phyloP scores from a whole-genome alignment of 371 early-diverging fungal genomes.

The Mortierella sp. region DNA sequence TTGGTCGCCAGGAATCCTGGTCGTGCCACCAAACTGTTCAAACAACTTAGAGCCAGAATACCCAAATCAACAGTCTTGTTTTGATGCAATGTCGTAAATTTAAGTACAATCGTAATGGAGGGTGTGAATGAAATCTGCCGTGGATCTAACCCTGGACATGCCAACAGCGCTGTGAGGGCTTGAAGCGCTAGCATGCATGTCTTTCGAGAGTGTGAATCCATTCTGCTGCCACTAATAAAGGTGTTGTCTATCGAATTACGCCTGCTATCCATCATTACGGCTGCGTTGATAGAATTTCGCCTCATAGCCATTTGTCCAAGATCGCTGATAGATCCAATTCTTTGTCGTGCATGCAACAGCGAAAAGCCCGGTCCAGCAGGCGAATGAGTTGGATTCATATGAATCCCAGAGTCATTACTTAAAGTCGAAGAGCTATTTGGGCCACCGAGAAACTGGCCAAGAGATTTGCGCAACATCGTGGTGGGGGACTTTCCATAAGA shows the following conservation, averaged over 20 bases:
- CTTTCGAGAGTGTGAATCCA: slow-evolving; percentile 50
- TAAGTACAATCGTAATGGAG: slow-evolving; percentile 33
- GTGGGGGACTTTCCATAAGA: slow-evolving; percentile 54
- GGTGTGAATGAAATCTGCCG: slow-evolving; percentile 35
- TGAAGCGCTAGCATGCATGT: slow-evolving; percentile 43
- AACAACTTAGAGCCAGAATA: slow-evolving; percentile 41
- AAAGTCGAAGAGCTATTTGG: slow-evolving; percentile 1
- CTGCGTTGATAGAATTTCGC: slow-evolving; percentile 44
- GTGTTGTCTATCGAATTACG: slow-evolving; percentile 38
- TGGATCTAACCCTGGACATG: slow-evolving; percentile 47
- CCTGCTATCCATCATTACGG: slow-evolving; percentile 34
- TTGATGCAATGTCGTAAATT: slow-evolving; percentile 49
- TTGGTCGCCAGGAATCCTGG: slow-evolving; percentile 51
- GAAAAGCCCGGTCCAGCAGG: slow-evolving; percentile 29
- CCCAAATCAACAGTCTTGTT: slow-evolving; percentile 51
- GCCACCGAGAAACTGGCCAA: slow-evolving; percentile 27
- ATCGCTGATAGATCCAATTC: slow-evolving; percentile 50
- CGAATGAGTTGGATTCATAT: slow-evolving; percentile 22
- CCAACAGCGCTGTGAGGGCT: slow-evolving; percentile 31
- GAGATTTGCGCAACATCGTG: slow-evolving; percentile 37
- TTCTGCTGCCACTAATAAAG: slow-evolving; percentile 46
- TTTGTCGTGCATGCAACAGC: slow-evolving; percentile 38
- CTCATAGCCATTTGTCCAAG: slow-evolving; percentile 53
- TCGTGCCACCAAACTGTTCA: slow-evolving; percentile 48
- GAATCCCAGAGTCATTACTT: slow-evolving; percentile 13